A percentile compares a stretch with the other conserved stretches of the same genome.
These are phyloP conservation scores for Tylopilus felleus DNA, from an alignment of 768 basidiomycete species.

Conservation along the genomic window DNA sequence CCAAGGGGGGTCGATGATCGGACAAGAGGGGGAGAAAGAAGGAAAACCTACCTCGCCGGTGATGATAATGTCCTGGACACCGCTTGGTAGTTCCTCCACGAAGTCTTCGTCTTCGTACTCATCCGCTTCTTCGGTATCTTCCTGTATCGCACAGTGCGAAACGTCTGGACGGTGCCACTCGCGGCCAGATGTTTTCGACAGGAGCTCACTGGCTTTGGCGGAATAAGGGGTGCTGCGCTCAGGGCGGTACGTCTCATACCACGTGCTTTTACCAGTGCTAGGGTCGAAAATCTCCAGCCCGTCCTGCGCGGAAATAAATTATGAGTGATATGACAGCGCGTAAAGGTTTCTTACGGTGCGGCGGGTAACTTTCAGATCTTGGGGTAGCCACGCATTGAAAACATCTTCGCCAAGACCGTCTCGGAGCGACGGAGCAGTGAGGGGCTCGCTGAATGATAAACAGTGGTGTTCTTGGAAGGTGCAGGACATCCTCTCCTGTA, in stretches of 20 bases:
- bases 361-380: constrained; percentile 31
- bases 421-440: constrained; percentile 34
- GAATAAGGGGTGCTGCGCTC: constrained; percentile 37
- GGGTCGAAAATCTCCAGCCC: constrained; percentile 43
- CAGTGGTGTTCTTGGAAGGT: constrained; percentile 48
- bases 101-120: constrained; percentile 41
- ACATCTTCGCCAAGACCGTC: constrained; percentile 41
- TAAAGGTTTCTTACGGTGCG: constrained; percentile 29
- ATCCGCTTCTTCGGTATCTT: constrained; percentile 31
- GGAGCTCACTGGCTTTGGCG: constrained; percentile 31
- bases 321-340: background rate
- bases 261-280: constrained; percentile 34
- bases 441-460: constrained; percentile 35
- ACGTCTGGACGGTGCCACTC: constrained; percentile 28
- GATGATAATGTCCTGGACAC: constrained; percentile 50
- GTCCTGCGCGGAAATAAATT: constrained; percentile 32
- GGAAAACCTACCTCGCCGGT: constrained; percentile 43
- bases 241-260: constrained; percentile 47
- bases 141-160: constrained; percentile 14
- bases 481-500: constrained; percentile 39
- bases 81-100: constrained; percentile 37
- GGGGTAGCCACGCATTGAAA: constrained; percentile 49
- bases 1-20: background rate
- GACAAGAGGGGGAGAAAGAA: background rate
- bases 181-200: constrained; percentile 5